Evolutionary conservation across 352 stramenopile genomes (phyloP).

Genomic region (Plasmopara muralis): DNA sequence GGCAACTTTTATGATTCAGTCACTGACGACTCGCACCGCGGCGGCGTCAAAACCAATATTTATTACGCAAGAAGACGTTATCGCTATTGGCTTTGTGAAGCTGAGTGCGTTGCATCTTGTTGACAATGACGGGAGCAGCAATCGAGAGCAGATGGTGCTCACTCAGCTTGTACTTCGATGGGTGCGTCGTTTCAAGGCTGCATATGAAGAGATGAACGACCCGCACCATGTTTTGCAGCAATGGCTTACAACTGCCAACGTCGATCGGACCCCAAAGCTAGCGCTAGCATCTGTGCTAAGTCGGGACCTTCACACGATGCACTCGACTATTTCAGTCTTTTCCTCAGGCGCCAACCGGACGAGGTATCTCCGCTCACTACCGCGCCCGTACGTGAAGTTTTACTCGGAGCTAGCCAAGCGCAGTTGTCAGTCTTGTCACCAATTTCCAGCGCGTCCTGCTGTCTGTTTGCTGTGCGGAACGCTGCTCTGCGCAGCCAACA

Average conservation of each 20-base stretch:
- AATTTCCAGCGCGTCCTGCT: constrained; percentile 76
- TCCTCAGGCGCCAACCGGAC: constrained; percentile 58
- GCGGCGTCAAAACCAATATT: constrained; percentile 49
- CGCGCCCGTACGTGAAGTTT: constrained; percentile 75
- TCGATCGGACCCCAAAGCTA: constrained; percentile 28
- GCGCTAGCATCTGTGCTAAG: constrained; percentile 36
- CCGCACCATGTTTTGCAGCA: constrained; percentile 58
- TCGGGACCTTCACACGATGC: constrained; percentile 71
- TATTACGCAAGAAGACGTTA: constrained; percentile 42
- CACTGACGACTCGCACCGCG: constrained; percentile 14
- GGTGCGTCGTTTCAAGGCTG: constrained; percentile 57
- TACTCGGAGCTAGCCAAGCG: constrained; percentile 81
- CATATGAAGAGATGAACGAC: constrained; percentile 79
- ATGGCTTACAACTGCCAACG: constrained; percentile 68
- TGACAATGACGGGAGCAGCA: constrained; percentile 3
- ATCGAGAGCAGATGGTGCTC: constrained; percentile 20
- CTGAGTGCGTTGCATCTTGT: constrained; percentile 15
- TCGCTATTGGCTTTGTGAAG: constrained; percentile 44
- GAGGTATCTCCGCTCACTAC: constrained; percentile 62
- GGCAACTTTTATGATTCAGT: constrained; percentile 59
- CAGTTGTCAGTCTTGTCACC: constrained; percentile 61
- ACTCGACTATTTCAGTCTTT: constrained; percentile 71
- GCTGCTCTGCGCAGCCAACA: constrained; percentile 75
- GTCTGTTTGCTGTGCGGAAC: constrained; percentile 80
- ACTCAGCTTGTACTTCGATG: constrained; percentile 40